Percentiles rank a stretch among this genome's conserved stretches.
phyloP scores from a whole-genome alignment of 257 asterid species.

The Verbascum thapsus region DNA sequence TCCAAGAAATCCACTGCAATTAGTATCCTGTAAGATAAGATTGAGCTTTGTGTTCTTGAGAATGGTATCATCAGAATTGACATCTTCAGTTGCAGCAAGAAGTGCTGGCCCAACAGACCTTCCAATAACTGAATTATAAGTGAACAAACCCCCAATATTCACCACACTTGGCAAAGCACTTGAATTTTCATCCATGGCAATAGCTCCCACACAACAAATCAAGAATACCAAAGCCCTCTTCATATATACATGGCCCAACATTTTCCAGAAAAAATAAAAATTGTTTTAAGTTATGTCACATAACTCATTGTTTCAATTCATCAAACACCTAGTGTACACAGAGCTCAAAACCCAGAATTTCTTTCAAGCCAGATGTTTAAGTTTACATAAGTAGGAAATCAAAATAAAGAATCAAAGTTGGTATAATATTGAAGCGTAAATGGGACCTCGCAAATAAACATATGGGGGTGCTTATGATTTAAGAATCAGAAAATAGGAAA shows the following conservation, averaged over 20 bases:
- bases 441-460: neutral
- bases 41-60: slow-evolving; percentile 58
- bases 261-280: slow-evolving; percentile 18
- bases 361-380: neutral
- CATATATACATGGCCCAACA: slow-evolving; percentile 12
- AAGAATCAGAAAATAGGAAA: too few species aligned
- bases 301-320: slow-evolving; percentile 8
- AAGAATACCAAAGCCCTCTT: slow-evolving; percentile 26
- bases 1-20: slow-evolving; percentile 89
- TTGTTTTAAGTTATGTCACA: slow-evolving; percentile 28
- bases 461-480: too few species aligned
- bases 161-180: slow-evolving; percentile 44
- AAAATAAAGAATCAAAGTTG: neutral
- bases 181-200: slow-evolving; percentile 32
- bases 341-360: neutral
- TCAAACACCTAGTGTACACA: slow-evolving; percentile 21
- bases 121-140: slow-evolving; percentile 74
- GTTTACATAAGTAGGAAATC: neutral
- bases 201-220: slow-evolving; percentile 29
- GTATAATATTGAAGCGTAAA: neutral
- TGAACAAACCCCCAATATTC: slow-evolving; percentile 78
- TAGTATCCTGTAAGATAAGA: slow-evolving; percentile 75
- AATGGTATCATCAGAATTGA: slow-evolving; percentile 60
- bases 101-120: slow-evolving; percentile 75
- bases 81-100: slow-evolving; percentile 71